phyloP scores from a whole-genome alignment of 306 rosid genomes.

The Vicia faba region DNA sequence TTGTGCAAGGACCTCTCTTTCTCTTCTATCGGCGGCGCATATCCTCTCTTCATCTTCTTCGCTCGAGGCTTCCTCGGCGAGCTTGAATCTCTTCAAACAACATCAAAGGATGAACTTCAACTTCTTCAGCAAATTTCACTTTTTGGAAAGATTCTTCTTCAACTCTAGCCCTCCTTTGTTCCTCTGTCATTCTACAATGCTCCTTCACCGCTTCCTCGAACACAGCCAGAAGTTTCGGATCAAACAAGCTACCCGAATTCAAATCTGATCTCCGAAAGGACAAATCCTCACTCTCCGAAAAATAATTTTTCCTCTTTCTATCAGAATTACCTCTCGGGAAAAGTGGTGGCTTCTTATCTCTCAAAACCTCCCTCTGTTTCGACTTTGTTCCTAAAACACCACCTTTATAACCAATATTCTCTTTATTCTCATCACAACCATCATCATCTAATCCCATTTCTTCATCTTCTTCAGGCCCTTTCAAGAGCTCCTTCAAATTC shows the following conservation, averaged over 20 bases:
- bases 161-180: constrained; percentile 42
- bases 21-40: too few species aligned
- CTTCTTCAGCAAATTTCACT: constrained; percentile 21
- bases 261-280: too few species aligned
- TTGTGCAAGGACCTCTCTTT: too few species aligned
- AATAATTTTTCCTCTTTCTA: too few species aligned
- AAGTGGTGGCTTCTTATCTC: constrained; percentile 38
- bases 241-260: constrained; percentile 76
- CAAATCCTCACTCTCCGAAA: too few species aligned
- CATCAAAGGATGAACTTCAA: constrained; percentile 39
- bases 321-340: too few species aligned
- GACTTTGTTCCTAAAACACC: constrained; percentile 30
- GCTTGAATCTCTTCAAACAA: constrained; percentile 58
- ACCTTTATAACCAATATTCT: constrained; percentile 46
- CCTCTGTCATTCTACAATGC: constrained; percentile 48
- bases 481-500: constrained; percentile 47
- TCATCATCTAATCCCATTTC: constrained; percentile 33
- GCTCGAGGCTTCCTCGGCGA: too few species aligned
- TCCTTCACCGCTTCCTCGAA: constrained; percentile 64
- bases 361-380: constrained; percentile 30
- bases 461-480: constrained; percentile 47
- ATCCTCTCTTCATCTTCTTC: too few species aligned
- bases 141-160: constrained; percentile 37
- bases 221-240: constrained; percentile 70
- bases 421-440: constrained; percentile 55